Conservation (phyloP, 768 basidiomycete genomes). For the Nidularia sp. region DNA sequence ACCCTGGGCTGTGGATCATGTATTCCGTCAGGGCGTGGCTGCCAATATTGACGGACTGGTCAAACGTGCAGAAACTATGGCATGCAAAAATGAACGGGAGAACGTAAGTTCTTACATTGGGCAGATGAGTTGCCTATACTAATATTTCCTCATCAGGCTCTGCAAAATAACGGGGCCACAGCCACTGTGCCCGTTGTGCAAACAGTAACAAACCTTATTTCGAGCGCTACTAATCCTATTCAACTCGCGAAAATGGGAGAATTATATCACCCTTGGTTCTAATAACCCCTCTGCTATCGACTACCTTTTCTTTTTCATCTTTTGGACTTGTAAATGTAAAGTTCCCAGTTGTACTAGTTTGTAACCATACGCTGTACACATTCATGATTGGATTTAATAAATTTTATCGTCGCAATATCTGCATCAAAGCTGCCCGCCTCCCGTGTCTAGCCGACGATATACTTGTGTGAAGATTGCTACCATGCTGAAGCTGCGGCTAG, state of each 20-base stretch:
- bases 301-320: too few relatives aligned
- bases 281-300: too few relatives aligned
- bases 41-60: slow-evolving; percentile 67
- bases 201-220: slow-evolving; percentile 79
- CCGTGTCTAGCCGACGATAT: too few relatives aligned
- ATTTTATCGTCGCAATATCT: too few relatives aligned
- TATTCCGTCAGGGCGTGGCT: slow-evolving; percentile 51
- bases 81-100: slow-evolving; percentile 84
- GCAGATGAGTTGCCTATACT: background rate
- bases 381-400: too few relatives aligned
- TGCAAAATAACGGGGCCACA: slow-evolving; percentile 31
- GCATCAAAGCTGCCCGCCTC: too few relatives aligned
- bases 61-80: slow-evolving; percentile 77
- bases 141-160: slow-evolving; percentile 14
- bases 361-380: too few relatives aligned
- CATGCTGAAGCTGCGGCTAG: too few relatives aligned
- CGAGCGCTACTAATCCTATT: slow-evolving; percentile 81
- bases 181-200: slow-evolving; percentile 61
- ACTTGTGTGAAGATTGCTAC: too few relatives aligned
- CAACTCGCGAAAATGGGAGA: slow-evolving; percentile 86
- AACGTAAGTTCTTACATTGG: slow-evolving; percentile 43
- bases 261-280: slow-evolving; percentile 85
- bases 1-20: slow-evolving; percentile 51
- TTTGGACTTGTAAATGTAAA: too few relatives aligned
- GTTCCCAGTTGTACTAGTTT: too few relatives aligned